Conservation (phyloP, 192 early-diverging fungal species). For the Podila horticola region DNA sequence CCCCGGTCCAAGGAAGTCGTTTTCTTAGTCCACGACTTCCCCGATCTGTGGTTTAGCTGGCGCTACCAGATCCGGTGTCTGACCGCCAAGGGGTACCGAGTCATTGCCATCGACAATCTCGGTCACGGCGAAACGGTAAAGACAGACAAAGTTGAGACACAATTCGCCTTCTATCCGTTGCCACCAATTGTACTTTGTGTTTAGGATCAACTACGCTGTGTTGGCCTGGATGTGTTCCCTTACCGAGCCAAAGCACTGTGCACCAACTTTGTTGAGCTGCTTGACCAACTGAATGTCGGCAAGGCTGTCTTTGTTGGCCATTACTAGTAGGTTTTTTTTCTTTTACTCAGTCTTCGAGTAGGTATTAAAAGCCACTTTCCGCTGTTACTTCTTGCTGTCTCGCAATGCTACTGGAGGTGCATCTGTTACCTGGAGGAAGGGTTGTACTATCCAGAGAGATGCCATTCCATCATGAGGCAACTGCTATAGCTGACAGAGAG, state of each 20-base stretch:
- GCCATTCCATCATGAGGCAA: slow-evolving; percentile 56
- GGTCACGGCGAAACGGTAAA: slow-evolving; percentile 59
- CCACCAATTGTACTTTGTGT: background rate
- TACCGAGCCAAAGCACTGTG: slow-evolving; percentile 64
- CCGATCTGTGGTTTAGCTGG: slow-evolving; percentile 52
- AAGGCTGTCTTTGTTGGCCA: slow-evolving; percentile 71
- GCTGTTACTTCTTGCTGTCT: too few relatives aligned
- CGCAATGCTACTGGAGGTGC: slow-evolving; percentile 60
- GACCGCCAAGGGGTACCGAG: slow-evolving; percentile 59
- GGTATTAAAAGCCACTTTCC: background rate
- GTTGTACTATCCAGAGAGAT: slow-evolving; percentile 68
- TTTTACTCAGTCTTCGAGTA: background rate
- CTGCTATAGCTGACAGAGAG: too few relatives aligned
- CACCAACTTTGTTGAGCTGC: slow-evolving; percentile 63
- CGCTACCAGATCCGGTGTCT: slow-evolving; percentile 58
- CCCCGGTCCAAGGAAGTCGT: slow-evolving; percentile 2
- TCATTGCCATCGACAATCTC: slow-evolving; percentile 61
- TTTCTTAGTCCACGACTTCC: slow-evolving; percentile 40
- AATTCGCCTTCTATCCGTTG: background rate
- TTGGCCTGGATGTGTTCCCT: slow-evolving; percentile 30
- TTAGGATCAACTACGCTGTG: slow-evolving; percentile 51
- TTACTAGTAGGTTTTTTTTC: slow-evolving; percentile 63
- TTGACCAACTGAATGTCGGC: slow-evolving; percentile 63
- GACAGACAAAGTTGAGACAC: too few relatives aligned
- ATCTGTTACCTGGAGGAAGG: slow-evolving; percentile 62